These are phyloP conservation scores for Maudiozyma bulderi DNA, from an alignment of 805 yeast genomes.

Conservation along the genomic window DNA sequence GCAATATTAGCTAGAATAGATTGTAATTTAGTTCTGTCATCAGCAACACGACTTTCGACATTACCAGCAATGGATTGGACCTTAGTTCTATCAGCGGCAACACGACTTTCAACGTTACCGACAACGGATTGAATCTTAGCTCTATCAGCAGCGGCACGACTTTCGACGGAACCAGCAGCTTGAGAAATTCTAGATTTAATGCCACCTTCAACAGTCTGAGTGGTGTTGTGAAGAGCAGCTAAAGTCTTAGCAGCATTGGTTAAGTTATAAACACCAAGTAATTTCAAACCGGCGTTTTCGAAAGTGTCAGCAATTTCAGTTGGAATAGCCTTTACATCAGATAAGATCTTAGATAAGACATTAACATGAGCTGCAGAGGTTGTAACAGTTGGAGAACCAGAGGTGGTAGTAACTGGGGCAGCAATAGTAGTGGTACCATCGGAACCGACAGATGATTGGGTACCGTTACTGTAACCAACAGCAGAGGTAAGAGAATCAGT, in stretches of 20 bases:
- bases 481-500: background rate
- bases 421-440: background rate
- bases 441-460: background rate
- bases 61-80: background rate
- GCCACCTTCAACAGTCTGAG: background rate
- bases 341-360: background rate
- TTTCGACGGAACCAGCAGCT: background rate
- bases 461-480: background rate
- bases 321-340: constrained; percentile 1
- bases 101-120: background rate
- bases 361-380: background rate
- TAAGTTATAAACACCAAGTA: background rate
- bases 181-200: background rate
- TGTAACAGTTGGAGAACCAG: too few relatives aligned
- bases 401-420: background rate
- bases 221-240: background rate
- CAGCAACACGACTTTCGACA: background rate
- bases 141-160: background rate
- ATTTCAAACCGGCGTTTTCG: background rate
- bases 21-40: background rate
- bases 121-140: background rate
- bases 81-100: background rate
- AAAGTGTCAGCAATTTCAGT: background rate
- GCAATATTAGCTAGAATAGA: background rate
- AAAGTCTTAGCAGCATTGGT: background rate